Evolutionary conservation across 176 grass and related monocot genomes (phyloP), one percentile per base, ranked within the genome.

Genomic region (Paspalum notatum): DNA sequence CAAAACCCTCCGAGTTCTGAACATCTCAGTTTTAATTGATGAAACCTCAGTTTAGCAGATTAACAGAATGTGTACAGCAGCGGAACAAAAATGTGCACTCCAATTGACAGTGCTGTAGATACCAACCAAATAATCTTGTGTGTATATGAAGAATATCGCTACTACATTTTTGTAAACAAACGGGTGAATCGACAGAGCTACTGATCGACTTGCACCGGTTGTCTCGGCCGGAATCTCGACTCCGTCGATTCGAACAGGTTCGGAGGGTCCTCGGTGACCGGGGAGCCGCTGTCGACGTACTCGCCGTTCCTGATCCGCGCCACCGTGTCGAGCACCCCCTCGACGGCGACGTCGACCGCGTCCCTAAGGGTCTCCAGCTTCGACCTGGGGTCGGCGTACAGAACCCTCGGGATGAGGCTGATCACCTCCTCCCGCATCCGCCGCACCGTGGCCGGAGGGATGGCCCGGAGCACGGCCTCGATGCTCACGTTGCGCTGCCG

Each of bases 321-420:
- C 48, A 90, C 58, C 22, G 26, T 77, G 24, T 49, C 38, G 56
- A 90, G 47, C 12, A 90, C 17, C 57, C 56, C 88, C 9, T 83
- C 66, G 14, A 90, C 72, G 38, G 88, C 84, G 62, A 90, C 48
- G 57, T 87, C 88, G 39, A 90, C 86, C 1, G 88, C 88, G 75
- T 90, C 87, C 79, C 20, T 87, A 45, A 90, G 17, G 0, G 79
- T 87, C 41, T 82, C 77, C 72, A 86, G 75, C 73, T 64, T 89
- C 14, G 20, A 51, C 37, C 74, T 87, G 2, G 88, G 83, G 44
- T 87, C 72, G 1, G 83, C 84, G 78, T 90, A 90, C 7, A 90
- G 4, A 42, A 90, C 6, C 8, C 9, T 43, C 3, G 83, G 88
- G 41, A 90, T 87, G 50, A 90, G 43, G 54, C 66, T 59, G 43